Evolutionary conservation across 148 eudicot genomes (phyloP).

Genomic region (Camellia sinensis): DNA sequence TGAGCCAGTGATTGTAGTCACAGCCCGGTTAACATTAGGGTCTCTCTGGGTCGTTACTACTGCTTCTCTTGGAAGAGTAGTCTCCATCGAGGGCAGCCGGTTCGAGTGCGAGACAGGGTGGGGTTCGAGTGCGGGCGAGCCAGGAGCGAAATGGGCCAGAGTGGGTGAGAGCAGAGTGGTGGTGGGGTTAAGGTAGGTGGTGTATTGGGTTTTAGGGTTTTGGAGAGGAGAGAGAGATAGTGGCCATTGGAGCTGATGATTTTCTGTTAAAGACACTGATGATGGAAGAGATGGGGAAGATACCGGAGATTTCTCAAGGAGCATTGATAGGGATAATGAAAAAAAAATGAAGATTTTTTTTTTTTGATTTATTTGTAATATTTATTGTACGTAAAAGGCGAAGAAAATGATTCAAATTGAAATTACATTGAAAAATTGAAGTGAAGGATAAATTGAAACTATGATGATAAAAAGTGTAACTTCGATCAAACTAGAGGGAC

Average conservation of each 20-base stretch:
- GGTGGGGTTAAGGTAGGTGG: constrained; percentile 23
- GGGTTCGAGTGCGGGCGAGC: constrained; percentile 10
- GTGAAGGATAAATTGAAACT: no score
- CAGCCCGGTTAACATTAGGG: constrained; percentile 85
- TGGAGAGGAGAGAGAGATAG: constrained; percentile 45
- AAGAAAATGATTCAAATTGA: no score
- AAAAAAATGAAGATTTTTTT: no score
- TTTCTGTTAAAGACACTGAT: no score
- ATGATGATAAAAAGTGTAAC: no score
- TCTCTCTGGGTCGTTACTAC: constrained; percentile 59
- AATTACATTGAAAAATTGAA: no score
- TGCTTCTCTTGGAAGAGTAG: constrained; percentile 45
- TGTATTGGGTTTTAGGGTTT: constrained; percentile 42
- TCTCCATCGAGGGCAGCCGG: constrained; percentile 39
- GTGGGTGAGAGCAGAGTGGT: constrained; percentile 14
- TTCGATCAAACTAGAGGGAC: no score
- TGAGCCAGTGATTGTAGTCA: constrained; percentile 84
- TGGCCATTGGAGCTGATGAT: constrained; percentile 48
- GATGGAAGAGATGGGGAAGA: background rate
- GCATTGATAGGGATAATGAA: no score
- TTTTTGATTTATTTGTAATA: no score
- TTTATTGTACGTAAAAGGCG: no score
- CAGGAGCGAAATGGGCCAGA: constrained; percentile 10
- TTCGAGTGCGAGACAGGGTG: background rate
- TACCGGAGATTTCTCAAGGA: background rate